These are phyloP conservation scores for Chlamydomonas sp. DNA, from an alignment of 139 green algal genomes.

Conservation along the genomic window DNA sequence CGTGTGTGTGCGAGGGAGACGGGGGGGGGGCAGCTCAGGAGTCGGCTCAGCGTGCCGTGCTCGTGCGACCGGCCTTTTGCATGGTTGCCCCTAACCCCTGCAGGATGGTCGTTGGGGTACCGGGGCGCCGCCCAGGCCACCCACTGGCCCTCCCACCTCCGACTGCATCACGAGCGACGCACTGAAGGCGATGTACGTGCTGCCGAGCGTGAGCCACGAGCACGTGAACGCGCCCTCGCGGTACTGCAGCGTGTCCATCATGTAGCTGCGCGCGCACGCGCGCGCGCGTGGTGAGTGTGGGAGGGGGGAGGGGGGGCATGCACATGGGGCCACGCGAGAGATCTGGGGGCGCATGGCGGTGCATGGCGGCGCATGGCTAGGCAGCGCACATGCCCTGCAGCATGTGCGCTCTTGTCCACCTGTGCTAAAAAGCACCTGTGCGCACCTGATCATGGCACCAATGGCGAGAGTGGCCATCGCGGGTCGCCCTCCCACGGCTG, in stretches of 20 bases:
- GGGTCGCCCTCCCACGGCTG: slow-evolving; percentile 51
- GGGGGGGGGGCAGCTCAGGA: slow-evolving; percentile 16
- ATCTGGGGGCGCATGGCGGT: too few species aligned
- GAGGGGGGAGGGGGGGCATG: neutral
- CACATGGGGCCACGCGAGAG: slow-evolving; percentile 4
- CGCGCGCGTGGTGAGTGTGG: neutral
- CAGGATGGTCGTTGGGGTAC: too few species aligned
- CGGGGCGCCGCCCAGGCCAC: too few species aligned
- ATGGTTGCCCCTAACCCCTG: slow-evolving; percentile 10
- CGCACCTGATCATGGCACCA: slow-evolving; percentile 54
- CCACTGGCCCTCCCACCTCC: too few species aligned
- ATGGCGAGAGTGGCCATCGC: slow-evolving; percentile 53
- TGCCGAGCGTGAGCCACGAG: slow-evolving; percentile 67
- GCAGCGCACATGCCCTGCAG: too few species aligned
- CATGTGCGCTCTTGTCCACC: too few species aligned
- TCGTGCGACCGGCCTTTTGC: slow-evolving; percentile 16
- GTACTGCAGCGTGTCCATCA: slow-evolving; percentile 76
- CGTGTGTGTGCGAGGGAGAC: too few species aligned
- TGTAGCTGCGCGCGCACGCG: slow-evolving; percentile 50
- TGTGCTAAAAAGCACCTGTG: too few species aligned
- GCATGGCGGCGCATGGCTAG: too few species aligned
- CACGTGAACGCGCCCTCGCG: slow-evolving; percentile 68
- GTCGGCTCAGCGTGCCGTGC: neutral
- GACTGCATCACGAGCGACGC: slow-evolving; percentile 23
- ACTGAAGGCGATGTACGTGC: slow-evolving; percentile 49